Evolutionary conservation across 2,329 filamentous ascomycete genomes (phyloP).

Genomic region (Trichoderma gracile): DNA sequence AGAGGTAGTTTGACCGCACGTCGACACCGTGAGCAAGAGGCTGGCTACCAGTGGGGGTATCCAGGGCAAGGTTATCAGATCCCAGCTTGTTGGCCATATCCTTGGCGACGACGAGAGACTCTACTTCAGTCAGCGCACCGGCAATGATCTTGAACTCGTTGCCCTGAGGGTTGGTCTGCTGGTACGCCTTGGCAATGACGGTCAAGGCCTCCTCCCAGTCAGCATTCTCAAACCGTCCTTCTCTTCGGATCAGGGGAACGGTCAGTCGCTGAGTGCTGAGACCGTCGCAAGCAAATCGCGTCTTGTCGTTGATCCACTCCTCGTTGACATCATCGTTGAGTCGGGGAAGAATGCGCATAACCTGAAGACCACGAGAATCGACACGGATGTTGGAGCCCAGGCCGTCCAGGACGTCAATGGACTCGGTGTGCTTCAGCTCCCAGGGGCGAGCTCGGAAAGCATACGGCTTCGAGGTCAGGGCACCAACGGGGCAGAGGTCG

Average conservation of each 20-base stretch:
- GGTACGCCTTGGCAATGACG: slow-evolving; percentile 80
- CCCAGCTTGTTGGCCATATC: slow-evolving; percentile 95
- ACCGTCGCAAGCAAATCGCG: slow-evolving; percentile 92
- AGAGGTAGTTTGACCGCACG: slow-evolving; percentile 89
- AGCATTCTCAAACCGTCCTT: slow-evolving; percentile 87
- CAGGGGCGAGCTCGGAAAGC: slow-evolving; percentile 95
- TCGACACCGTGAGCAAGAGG: slow-evolving; percentile 92
- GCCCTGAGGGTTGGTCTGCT: slow-evolving; percentile 75
- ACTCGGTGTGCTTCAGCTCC: slow-evolving; percentile 96
- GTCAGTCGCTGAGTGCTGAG: slow-evolving; percentile 95
- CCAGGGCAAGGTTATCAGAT: slow-evolving; percentile 91
- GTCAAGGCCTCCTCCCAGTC: slow-evolving; percentile 94
- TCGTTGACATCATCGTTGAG: slow-evolving; percentile 98
- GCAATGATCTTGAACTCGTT: slow-evolving; percentile 97
- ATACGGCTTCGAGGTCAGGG: slow-evolving; percentile 94
- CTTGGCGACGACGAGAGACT: slow-evolving; percentile 94
- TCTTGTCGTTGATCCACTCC: slow-evolving; percentile 99
- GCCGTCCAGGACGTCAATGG: slow-evolving; percentile 89
- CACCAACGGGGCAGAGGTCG: slow-evolving; percentile 95
- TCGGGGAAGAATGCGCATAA: slow-evolving; percentile 90
- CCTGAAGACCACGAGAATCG: slow-evolving; percentile 89
- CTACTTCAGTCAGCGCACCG: slow-evolving; percentile 86
- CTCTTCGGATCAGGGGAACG: slow-evolving; percentile 82
- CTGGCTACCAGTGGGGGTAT: slow-evolving; percentile 79
- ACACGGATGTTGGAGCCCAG: slow-evolving; percentile 93